phyloP scores from a whole-genome alignment of 495 filamentous ascomycete species.

The Hypoxylon cercidicola region DNA sequence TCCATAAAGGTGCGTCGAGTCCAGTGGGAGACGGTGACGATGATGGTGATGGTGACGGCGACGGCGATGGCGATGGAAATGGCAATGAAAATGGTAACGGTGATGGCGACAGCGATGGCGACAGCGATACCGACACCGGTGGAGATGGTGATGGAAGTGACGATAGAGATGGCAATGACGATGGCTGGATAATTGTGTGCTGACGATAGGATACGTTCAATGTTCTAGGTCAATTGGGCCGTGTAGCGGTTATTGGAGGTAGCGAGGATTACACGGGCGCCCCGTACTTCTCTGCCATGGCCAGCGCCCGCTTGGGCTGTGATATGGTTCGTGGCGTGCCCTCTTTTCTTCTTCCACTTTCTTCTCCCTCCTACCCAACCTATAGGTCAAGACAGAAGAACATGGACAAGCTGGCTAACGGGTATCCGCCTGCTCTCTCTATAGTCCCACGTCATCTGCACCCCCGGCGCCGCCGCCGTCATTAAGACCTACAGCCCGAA shows the following conservation, averaged over 20 bases:
- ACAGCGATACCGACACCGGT: no score
- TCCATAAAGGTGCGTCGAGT: conserved; percentile 85
- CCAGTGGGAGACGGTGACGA: background rate
- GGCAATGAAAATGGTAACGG: no score
- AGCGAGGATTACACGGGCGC: conserved; percentile 97
- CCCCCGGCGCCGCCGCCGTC: conserved; percentile 84
- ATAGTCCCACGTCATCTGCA: conserved; percentile 96
- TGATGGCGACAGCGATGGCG: no score
- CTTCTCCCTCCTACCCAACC: background rate
- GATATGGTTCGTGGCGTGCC: conserved; percentile 71
- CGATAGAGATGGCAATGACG: background rate
- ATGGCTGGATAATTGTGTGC: conserved; percentile 23
- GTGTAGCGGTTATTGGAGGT: conserved; percentile 94
- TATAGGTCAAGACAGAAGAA: background rate
- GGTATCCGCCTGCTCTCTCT: background rate
- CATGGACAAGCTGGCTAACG: conserved; percentile 3
- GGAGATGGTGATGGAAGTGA: no score
- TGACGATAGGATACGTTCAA: conserved; percentile 16
- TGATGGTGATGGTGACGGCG: no score
- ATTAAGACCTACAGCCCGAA: conserved; percentile 99
- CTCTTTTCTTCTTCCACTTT: background rate
- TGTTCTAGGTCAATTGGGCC: conserved; percentile 81
- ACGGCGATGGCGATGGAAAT: no score
- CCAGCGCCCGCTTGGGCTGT: conserved; percentile 85
- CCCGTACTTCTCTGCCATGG: conserved; percentile 98